These are phyloP conservation scores for Cercospora sojina DNA, from an alignment of 2,329 filamentous ascomycete species.

Conservation along the genomic window DNA sequence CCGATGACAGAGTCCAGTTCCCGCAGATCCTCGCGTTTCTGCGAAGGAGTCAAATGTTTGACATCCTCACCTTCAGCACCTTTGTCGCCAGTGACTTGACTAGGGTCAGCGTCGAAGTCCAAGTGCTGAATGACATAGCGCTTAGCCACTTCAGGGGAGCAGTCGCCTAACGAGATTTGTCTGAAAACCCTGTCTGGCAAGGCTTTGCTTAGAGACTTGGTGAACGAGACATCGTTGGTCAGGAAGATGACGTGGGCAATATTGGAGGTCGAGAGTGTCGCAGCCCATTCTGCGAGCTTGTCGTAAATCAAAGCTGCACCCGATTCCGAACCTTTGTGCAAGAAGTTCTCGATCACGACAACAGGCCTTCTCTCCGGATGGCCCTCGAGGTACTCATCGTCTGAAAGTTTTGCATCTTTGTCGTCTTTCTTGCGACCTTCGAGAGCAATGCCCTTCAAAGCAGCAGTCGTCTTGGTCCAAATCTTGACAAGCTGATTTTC, in stretches of 20 bases:
- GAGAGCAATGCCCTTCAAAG: constrained; percentile 75
- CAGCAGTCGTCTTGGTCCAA: constrained; percentile 75
- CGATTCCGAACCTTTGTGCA: constrained; percentile 65
- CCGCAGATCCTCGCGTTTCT: constrained; percentile 56
- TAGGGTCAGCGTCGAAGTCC: constrained; percentile 48
- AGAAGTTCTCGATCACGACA: constrained; percentile 87
- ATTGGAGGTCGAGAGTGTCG: constrained; percentile 78
- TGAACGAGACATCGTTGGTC: constrained; percentile 83
- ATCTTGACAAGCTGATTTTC: constrained; percentile 90
- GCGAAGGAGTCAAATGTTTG: constrained; percentile 47
- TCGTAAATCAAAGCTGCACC: constrained; percentile 49
- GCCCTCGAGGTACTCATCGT: constrained; percentile 85
- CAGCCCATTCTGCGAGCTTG: constrained; percentile 76
- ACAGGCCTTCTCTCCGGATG: constrained; percentile 82
- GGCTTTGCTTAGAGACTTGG: constrained; percentile 81
- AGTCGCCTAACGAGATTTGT: constrained; percentile 80
- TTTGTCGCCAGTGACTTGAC: constrained; percentile 37
- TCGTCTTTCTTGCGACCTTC: constrained; percentile 68
- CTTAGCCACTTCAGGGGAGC: constrained; percentile 78
- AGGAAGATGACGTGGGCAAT: constrained; percentile 93
- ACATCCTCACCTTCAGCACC: constrained; percentile 42
- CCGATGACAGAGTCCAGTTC: constrained; percentile 81
- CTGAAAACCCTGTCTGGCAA: constrained; percentile 90
- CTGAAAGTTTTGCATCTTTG: constrained; percentile 68
- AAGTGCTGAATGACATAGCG: constrained; percentile 85